These are phyloP conservation scores for Aspergillus sp. DNA, from an alignment of 2,329 filamentous ascomycete species.

Conservation along the genomic window DNA sequence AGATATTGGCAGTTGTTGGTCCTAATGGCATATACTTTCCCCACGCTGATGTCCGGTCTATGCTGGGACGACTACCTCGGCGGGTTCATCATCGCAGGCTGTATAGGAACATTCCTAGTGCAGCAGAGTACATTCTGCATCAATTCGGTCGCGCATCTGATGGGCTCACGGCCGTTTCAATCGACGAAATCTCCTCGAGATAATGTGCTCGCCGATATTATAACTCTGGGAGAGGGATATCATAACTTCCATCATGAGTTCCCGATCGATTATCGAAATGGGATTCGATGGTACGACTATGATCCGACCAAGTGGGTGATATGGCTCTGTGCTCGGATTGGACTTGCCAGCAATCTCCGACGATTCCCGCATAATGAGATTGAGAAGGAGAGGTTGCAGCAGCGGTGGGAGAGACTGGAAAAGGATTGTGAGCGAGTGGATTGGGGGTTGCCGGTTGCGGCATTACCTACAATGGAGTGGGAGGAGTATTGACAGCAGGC, in stretches of 20 bases:
- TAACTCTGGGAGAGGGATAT: background rate
- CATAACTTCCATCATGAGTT: conserved; percentile 1
- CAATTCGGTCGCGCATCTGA: conserved; percentile 59
- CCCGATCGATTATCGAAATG: conserved; percentile 74
- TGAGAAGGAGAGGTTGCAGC: background rate
- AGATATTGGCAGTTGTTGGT: background rate
- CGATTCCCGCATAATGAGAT: background rate
- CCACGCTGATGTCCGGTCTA: conserved; percentile 39
- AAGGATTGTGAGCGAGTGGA: conserved; percentile 68
- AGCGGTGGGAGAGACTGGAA: conserved; percentile 67
- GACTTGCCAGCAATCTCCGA: background rate
- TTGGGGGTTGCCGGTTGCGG: background rate
- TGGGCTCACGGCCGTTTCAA: conserved; percentile 53
- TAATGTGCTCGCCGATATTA: background rate
- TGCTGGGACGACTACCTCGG: conserved; percentile 59
- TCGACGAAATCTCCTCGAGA: background rate
- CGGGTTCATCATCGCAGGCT: background rate
- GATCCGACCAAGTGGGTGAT: conserved; percentile 84
- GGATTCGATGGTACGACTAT: conserved; percentile 80
- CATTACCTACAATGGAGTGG: background rate
- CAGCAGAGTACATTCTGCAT: background rate
- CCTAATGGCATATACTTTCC: background rate
- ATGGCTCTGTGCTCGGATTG: conserved; percentile 42
- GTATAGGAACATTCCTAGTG: background rate
- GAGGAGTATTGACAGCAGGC: background rate